Base-by-base conservation (phyloP, 768 basidiomycete species). In the Baorangia bicolor region DNA sequence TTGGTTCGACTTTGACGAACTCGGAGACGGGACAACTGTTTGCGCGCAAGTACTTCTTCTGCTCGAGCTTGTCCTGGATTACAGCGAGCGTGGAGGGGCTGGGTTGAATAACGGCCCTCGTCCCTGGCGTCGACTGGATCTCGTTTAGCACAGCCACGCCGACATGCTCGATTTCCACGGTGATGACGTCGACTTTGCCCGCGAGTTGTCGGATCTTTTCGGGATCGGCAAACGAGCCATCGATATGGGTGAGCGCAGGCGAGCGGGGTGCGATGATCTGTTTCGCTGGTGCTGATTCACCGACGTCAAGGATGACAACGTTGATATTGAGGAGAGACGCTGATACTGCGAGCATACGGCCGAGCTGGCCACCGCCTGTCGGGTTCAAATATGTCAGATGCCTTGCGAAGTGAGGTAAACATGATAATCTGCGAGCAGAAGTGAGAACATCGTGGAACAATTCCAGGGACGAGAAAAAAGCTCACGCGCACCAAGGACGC, bases 131-230 rank as follows among this genome's bases (percentile, higher is more conserved):
- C 55, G 68, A 50, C 69, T 64, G 49, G 61, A 67, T 34, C 62
- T 70, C 80, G 47, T 87, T 82, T 11, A 99, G 77, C 0, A 90
- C 83, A 21, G 75, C 75, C 12, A 81, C 91, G 59, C 96, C 84
- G 57, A 99, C 93, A 65, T 99, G 97, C 73, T 99, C 96, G 33
- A 98, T 98, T 77, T 99, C 96, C 49, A 96, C 86, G 0, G 96
- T 98, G 46, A 98, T 76, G 33, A 98, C 76, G 64, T 98, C 90
- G 30, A 90, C 94, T 67, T 85, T 85, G 13, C 70, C 58, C 0
- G 94, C 93, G 35, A 99, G 82, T 59, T 90, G 81, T 40, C 77
- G 79, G 62, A 99, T 96, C 66, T 89, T 87, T 13, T 72, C 74
- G 0, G 88, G 81, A 66, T 94, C 88, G 25, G 88, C 74, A 74